Evolutionary conservation across 2,329 filamentous ascomycete species (phyloP).

Genomic region (Fusarium mangiferae): DNA sequence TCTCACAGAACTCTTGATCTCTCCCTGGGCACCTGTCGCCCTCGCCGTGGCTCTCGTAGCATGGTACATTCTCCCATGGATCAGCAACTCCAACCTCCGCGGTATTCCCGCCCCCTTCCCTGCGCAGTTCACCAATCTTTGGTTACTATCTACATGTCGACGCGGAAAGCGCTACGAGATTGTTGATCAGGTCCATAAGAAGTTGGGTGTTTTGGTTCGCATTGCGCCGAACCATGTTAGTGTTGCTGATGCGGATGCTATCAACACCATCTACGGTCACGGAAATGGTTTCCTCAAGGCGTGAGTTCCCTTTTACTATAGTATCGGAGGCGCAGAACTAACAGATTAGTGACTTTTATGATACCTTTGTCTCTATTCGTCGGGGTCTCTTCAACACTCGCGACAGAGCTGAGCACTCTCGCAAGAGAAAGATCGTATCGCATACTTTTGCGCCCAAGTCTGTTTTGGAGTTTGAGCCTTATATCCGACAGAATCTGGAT

Average conservation of each 20-base stretch:
- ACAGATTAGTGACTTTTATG: constrained; percentile 78
- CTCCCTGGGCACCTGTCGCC: constrained; percentile 34
- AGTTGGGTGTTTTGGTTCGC: constrained; percentile 79
- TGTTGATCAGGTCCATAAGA: constrained; percentile 78
- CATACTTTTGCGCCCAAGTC: constrained; percentile 91
- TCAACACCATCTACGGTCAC: constrained; percentile 81
- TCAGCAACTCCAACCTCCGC: constrained; percentile 61
- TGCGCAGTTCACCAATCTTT: constrained; percentile 77
- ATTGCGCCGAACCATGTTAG: constrained; percentile 88
- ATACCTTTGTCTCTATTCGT: constrained; percentile 88
- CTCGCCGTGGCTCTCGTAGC: constrained; percentile 15
- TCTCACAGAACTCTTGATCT: constrained; percentile 26
- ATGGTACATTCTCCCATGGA: constrained; percentile 52
- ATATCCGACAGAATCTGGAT: constrained; percentile 83
- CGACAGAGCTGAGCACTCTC: constrained; percentile 81
- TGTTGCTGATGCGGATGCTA: constrained; percentile 80
- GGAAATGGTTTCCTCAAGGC: constrained; percentile 80
- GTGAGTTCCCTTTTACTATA: constrained; percentile 49
- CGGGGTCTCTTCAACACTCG: constrained; percentile 91
- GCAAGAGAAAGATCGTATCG: constrained; percentile 88
- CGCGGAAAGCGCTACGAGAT: constrained; percentile 70
- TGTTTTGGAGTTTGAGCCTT: constrained; percentile 86
- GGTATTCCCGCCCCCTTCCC: constrained; percentile 71
- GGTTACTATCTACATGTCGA: constrained; percentile 76
- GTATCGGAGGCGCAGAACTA: accelerated